Conservation (phyloP, 495 filamentous ascomycete genomes). For the Haplographium delicatum region DNA sequence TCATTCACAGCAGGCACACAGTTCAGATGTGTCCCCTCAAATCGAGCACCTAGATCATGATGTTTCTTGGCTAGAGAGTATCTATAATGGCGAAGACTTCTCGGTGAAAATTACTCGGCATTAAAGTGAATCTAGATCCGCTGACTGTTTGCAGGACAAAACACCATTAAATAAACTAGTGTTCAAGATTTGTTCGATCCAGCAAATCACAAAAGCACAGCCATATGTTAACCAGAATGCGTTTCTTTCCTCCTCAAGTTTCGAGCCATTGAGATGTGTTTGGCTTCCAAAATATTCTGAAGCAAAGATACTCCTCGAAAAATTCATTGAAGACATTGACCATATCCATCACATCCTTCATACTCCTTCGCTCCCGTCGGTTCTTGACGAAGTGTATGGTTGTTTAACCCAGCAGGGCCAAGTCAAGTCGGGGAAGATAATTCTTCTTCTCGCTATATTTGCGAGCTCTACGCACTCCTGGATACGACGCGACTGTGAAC, state of each 20-base stretch:
- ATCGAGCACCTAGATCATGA: no score
- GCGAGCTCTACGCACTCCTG: slow-evolving; percentile 40
- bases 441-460: slow-evolving; percentile 40
- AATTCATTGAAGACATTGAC: slow-evolving; percentile 36
- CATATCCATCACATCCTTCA: slow-evolving; percentile 39
- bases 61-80: no score
- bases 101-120: background rate
- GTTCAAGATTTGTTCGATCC: slow-evolving; percentile 8
- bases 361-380: slow-evolving; percentile 30
- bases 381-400: slow-evolving; percentile 36
- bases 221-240: slow-evolving; percentile 1
- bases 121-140: background rate
- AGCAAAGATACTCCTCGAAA: slow-evolving; percentile 34
- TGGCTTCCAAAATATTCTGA: slow-evolving; percentile 39
- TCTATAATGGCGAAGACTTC: background rate
- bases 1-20: no score
- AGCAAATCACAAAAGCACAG: slow-evolving; percentile 8
- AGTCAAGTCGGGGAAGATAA: slow-evolving; percentile 29
- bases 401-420: slow-evolving; percentile 20
- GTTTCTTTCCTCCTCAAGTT: no score
- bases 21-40: no score
- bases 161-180: slow-evolving; percentile 16
- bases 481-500: slow-evolving; percentile 20
- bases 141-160: slow-evolving; percentile 6
- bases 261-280: slow-evolving; percentile 23